A percentile compares a stretch with the other conserved stretches of the same genome.
phyloP scores from a whole-genome alignment of 257 asterid species.

The Handroanthus guayacan region DNA sequence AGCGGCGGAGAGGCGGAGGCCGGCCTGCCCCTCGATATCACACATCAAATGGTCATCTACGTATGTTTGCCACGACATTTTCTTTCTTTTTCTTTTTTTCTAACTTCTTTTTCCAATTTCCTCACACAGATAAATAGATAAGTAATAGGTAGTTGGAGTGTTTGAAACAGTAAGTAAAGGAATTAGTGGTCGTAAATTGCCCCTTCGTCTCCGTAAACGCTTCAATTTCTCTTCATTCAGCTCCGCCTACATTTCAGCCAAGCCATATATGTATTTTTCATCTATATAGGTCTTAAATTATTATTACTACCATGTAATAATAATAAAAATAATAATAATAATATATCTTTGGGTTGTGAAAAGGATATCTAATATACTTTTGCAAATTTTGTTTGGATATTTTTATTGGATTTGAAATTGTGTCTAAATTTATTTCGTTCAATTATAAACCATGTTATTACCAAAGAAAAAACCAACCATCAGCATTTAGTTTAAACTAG shows the following conservation, averaged over 20 bases:
- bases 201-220: constrained; percentile 32
- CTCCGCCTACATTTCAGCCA: constrained; percentile 22
- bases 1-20: constrained; percentile 54
- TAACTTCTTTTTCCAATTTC: background rate
- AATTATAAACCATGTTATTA: too few relatives aligned
- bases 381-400: too few relatives aligned
- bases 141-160: constrained; percentile 1
- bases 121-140: background rate
- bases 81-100: background rate
- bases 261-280: too few relatives aligned
- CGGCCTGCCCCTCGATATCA: constrained; percentile 57
- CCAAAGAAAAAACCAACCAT: too few relatives aligned
- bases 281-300: too few relatives aligned
- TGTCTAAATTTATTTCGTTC: too few relatives aligned
- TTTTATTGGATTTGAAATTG: too few relatives aligned
- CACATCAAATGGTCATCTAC: constrained; percentile 71
- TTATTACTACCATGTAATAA: too few relatives aligned
- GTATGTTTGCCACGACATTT: constrained; percentile 73
- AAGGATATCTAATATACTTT: too few relatives aligned
- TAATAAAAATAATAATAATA: too few relatives aligned
- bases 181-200: constrained; percentile 11
- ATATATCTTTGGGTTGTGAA: too few relatives aligned
- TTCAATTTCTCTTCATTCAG: constrained; percentile 28
- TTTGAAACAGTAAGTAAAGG: constrained; percentile 28
- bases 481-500: too few relatives aligned